Conservation (phyloP, 106 monocot species). For the Platanthera zijinensis region DNA sequence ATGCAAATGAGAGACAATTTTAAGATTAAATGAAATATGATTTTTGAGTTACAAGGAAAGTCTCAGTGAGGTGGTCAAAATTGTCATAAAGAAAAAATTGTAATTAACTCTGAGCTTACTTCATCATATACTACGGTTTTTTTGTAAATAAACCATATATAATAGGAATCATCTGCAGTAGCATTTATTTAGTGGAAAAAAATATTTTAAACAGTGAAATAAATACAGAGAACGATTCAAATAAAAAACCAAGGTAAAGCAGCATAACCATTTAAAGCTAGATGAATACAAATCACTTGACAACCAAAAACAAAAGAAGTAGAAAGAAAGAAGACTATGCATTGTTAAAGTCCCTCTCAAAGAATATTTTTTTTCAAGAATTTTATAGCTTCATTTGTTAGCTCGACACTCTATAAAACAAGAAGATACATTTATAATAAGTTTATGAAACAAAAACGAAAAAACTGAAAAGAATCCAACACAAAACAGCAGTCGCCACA, state of each 20-base stretch:
- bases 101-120: not conserved
- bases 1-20: not conserved
- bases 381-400: slow-evolving; percentile 68
- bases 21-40: not conserved
- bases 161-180: not conserved
- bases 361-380: slow-evolving; percentile 73
- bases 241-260: not conserved
- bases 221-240: not conserved
- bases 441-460: not conserved
- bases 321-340: slow-evolving; percentile 34
- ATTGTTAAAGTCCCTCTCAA: slow-evolving; percentile 75
- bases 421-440: not conserved
- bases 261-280: not conserved
- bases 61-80: not conserved
- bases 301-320: not conserved
- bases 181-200: not conserved
- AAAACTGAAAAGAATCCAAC: not conserved
- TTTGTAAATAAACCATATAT: not conserved
- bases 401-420: slow-evolving; percentile 65
- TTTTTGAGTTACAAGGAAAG: not conserved
- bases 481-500: not conserved
- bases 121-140: not conserved
- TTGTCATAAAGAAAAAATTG: not conserved
- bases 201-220: not conserved
- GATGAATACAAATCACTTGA: not conserved